A percentile compares a stretch with the other conserved stretches of the same genome.
These are phyloP conservation scores for Mycena filopes DNA, from an alignment of 768 basidiomycete species.

Conservation along the genomic window DNA sequence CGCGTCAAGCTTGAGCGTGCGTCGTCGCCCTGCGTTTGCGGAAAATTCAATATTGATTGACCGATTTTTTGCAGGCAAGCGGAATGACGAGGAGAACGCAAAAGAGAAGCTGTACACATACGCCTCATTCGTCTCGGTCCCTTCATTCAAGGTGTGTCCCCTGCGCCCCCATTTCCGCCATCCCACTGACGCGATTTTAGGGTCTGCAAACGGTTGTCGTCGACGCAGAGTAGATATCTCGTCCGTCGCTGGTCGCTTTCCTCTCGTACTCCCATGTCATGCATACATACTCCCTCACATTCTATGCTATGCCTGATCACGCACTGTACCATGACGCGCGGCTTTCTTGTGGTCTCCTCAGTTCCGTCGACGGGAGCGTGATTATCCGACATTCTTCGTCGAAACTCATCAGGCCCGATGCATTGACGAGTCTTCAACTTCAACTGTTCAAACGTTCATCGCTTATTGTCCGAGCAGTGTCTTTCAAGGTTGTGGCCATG, in stretches of 20 bases:
- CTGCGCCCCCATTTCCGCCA: not conserved
- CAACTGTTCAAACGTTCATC: too few species aligned
- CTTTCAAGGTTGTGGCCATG: too few species aligned
- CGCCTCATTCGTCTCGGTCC: constrained; percentile 82
- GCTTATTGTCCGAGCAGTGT: too few species aligned
- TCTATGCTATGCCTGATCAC: constrained; percentile 29
- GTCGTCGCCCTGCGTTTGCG: constrained; percentile 45
- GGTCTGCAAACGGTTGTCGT: constrained; percentile 86
- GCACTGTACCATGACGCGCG: not conserved
- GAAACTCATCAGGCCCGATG: too few species aligned
- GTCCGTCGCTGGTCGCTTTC: constrained; percentile 24
- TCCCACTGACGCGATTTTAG: constrained; percentile 49
- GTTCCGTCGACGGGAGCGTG: too few species aligned
- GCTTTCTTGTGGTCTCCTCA: too few species aligned
- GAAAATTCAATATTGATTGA: not conserved
- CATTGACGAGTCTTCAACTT: too few species aligned
- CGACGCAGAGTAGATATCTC: constrained; percentile 75
- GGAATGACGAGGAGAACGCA: constrained; percentile 98
- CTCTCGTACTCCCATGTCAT: constrained; percentile 27
- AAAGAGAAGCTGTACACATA: constrained; percentile 98
- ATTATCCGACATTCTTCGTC: too few species aligned
- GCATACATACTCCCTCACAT: constrained; percentile 27
- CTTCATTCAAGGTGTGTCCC: constrained; percentile 81
- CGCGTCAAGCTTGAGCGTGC: constrained; percentile 93
- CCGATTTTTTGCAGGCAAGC: constrained; percentile 73